Conservation (phyloP, 805 yeast species). For the Cyberlindnera galapagoensis region DNA sequence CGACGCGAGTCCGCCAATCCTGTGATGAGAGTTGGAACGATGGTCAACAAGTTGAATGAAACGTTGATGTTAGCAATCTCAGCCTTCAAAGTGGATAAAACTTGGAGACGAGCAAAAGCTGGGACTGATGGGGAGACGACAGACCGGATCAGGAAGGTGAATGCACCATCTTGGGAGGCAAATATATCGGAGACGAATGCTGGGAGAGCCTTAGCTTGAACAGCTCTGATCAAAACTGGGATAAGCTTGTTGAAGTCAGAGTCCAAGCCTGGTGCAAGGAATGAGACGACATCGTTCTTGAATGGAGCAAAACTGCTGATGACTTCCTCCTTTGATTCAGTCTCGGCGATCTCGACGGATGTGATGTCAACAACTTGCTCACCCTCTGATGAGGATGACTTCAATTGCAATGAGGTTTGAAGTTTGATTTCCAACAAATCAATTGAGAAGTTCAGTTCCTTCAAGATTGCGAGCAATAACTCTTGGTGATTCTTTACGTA, state of each 20-base stretch:
- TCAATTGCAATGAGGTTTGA: conserved; percentile 48
- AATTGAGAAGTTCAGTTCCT: conserved; percentile 29
- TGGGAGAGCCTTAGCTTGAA: conserved; percentile 21
- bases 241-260: conserved; percentile 37
- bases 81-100: conserved; percentile 37
- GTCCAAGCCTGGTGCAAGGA: conserved; percentile 29
- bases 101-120: conserved; percentile 42
- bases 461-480: conserved; percentile 33
- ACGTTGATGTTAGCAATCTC: conserved; percentile 29
- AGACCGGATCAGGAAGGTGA: conserved; percentile 56
- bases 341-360: conserved; percentile 13
- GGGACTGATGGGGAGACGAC: conserved; percentile 56
- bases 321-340: conserved; percentile 9
- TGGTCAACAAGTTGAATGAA: conserved; percentile 39
- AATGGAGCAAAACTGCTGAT: conserved; percentile 14
- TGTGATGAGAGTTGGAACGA: conserved; percentile 52
- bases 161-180: conserved; percentile 33
- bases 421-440: conserved; percentile 57
- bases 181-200: conserved; percentile 31
- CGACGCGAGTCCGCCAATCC: conserved; percentile 47
- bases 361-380: conserved; percentile 9
- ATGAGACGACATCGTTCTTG: conserved; percentile 24
- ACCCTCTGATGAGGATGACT: conserved; percentile 25
- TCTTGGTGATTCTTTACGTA: conserved; percentile 31
- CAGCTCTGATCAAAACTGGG: conserved; percentile 38